Evolutionary conservation across 2,329 filamentous ascomycete genomes (phyloP).

Genomic region (Zalaria sp.): DNA sequence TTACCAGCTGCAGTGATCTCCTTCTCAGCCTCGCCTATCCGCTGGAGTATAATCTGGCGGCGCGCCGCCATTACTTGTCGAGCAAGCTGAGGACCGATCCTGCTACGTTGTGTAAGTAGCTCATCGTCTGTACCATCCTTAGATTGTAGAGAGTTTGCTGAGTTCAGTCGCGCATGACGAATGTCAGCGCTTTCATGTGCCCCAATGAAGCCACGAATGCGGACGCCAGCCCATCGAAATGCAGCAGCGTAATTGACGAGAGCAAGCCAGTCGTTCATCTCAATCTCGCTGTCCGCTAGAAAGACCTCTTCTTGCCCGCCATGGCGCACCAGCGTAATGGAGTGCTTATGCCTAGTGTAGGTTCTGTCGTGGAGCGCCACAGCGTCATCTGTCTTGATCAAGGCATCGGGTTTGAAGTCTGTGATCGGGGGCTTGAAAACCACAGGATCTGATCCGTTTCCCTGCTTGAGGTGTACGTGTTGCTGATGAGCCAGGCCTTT

Average conservation of each 20-base stretch:
- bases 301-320: conserved; percentile 82
- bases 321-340: conserved; percentile 80
- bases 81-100: conserved; percentile 51
- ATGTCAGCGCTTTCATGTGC: conserved; percentile 69
- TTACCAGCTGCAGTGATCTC: conserved; percentile 60
- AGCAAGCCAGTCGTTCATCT: conserved; percentile 93
- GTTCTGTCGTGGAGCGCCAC: conserved; percentile 74
- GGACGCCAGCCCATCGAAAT: conserved; percentile 80
- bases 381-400: conserved; percentile 87
- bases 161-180: conserved; percentile 57
- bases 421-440: conserved; percentile 82
- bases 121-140: conserved; percentile 9
- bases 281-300: conserved; percentile 74
- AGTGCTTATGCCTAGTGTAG: conserved; percentile 92
- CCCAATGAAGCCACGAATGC: conserved; percentile 76
- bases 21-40: conserved; percentile 71
- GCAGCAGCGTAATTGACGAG: conserved; percentile 94
- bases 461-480: conserved; percentile 66
- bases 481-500: conserved; percentile 83
- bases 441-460: conserved; percentile 60
- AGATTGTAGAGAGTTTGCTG: conserved; percentile 31
- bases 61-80: conserved; percentile 75
- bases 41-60: conserved; percentile 66
- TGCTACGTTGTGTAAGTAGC: conserved; percentile 7
- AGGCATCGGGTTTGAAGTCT: conserved; percentile 83